A percentile compares a stretch with the other conserved stretches of the same genome.
Evolutionary conservation across 2,329 filamentous ascomycete genomes (phyloP).

Genomic region (Orbilia oligospora): DNA sequence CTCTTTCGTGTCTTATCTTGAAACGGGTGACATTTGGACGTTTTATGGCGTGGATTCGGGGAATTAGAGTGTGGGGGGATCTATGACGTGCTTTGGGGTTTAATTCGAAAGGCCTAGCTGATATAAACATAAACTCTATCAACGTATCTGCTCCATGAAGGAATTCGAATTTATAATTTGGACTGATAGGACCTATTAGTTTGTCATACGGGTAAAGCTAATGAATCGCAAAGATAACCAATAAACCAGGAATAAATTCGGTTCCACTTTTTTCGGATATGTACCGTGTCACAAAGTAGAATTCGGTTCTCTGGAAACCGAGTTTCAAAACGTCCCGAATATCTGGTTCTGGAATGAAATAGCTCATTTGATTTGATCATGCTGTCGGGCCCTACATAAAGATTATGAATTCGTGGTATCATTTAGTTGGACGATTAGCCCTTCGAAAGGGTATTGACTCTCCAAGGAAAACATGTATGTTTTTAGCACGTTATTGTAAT

Average conservation of each 20-base stretch:
- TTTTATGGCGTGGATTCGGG: conserved; percentile 37
- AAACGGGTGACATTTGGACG: conserved; percentile 39
- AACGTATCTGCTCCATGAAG: too few relatives aligned
- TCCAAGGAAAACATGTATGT: background rate
- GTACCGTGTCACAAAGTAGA: conserved; percentile 15
- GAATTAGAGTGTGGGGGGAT: conserved; percentile 27
- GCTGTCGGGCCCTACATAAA: background rate
- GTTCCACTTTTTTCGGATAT: background rate
- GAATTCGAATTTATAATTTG: too few relatives aligned
- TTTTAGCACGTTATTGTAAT: background rate
- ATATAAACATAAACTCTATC: conserved; percentile 11
- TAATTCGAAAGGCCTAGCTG: conserved; percentile 38
- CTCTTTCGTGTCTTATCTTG: conserved; percentile 44
- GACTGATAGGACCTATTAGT: background rate
- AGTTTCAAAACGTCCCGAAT: conserved; percentile 12
- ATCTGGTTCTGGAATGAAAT: background rate
- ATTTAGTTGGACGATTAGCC: background rate
- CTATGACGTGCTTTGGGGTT: conserved; percentile 43
- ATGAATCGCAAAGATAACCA: background rate
- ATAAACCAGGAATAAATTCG: background rate
- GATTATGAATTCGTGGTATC: conserved; percentile 19
- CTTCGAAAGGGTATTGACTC: too few relatives aligned
- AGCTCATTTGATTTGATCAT: conserved; percentile 57
- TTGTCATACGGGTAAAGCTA: background rate
- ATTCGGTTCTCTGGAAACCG: conserved; percentile 15